These are phyloP conservation scores for Casaregolazyma lundiana DNA, from an alignment of 1,139 yeast genomes.

Conservation along the genomic window DNA sequence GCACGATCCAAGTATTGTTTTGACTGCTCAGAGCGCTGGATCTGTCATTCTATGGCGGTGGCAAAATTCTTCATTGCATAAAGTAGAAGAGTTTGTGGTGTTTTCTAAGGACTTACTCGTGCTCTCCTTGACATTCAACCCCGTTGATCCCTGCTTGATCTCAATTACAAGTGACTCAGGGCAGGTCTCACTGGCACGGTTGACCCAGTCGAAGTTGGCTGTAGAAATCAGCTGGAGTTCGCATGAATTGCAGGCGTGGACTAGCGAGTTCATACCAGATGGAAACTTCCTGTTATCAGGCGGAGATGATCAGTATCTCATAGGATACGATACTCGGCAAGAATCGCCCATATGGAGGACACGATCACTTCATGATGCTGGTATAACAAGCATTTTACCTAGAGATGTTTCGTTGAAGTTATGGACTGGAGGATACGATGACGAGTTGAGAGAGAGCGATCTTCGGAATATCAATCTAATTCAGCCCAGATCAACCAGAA, in stretches of 20 bases:
- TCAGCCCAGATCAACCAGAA: slow-evolving; percentile 43
- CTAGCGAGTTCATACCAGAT: slow-evolving; percentile 60
- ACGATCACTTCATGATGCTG: slow-evolving; percentile 70
- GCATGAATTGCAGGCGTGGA: slow-evolving; percentile 88
- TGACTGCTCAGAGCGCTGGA: slow-evolving; percentile 81
- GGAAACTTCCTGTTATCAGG: slow-evolving; percentile 53
- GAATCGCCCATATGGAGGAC: slow-evolving; percentile 47
- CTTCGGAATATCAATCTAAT: slow-evolving; percentile 54
- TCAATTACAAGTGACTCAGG: slow-evolving; percentile 36
- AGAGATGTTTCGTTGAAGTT: slow-evolving; percentile 40
- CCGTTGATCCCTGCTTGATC: slow-evolving; percentile 19
- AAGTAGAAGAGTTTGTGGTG: slow-evolving; percentile 23
- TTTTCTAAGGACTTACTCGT: slow-evolving; percentile 51
- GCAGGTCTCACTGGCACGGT: slow-evolving; percentile 25
- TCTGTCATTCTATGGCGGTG: slow-evolving; percentile 57
- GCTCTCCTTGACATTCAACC: slow-evolving; percentile 57
- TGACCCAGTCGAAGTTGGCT: slow-evolving; percentile 16
- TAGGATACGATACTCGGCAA: slow-evolving; percentile 66
- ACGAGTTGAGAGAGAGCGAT: slow-evolving; percentile 64
- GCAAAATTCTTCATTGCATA: background rate
- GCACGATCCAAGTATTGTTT: slow-evolving; percentile 43
- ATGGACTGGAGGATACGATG: slow-evolving; percentile 95
- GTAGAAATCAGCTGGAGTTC: slow-evolving; percentile 19
- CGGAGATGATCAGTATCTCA: slow-evolving; percentile 78
- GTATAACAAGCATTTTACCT: slow-evolving; percentile 72